Base-by-base conservation (phyloP, 2,329 filamentous ascomycete genomes). In the Monilinia fructigena region DNA sequence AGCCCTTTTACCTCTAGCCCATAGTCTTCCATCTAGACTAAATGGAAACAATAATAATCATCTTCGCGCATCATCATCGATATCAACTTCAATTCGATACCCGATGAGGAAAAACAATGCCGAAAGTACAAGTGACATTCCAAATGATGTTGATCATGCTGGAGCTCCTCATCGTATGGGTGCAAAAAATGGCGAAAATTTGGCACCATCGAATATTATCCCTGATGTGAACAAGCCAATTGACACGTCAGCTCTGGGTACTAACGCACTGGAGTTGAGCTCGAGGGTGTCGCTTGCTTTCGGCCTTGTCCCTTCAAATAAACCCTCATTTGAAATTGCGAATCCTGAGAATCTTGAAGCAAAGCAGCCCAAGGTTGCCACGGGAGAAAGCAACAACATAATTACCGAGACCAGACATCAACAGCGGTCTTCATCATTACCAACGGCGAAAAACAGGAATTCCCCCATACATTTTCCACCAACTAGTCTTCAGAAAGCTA, bases 201-300 rank as follows among this genome's bases (percentile, higher is more conserved):
- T 7, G 16, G 48, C 38, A 2, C 45, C 58, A 35, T 40, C 58
- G 3, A 40, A 66, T 35, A 42, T 7, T n/a, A 20, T 42, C 18
- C 62, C 50, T 40, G 35, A 63, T 42, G 67, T 59, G 18, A 69
- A 69, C 18, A 53, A 62, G 14, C 52, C 61, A 35, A 65, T 70
- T 18, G 63, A 67, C 56, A 38, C 72, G 16, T 71, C 72, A 8
- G 68, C 54, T 31, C 63, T 74, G 11, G 68, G 70, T 7, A 65
- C 65, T 45, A 70, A 71, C 38, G 70, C 72, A 45, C 72, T 63
- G 60, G 70, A 72, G 55, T 54, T 72, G 50, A 72, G 68, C 53
- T 70, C 62, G 6, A 69, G 72, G 60, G 72, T 72, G 23, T 70
- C 73, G 40, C 71, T 71, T 65, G 71, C 66, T n/a, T 74, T 75